phyloP scores from a whole-genome alignment of 1,284 basidiomycete genomes.

The Peniophora sp. region DNA sequence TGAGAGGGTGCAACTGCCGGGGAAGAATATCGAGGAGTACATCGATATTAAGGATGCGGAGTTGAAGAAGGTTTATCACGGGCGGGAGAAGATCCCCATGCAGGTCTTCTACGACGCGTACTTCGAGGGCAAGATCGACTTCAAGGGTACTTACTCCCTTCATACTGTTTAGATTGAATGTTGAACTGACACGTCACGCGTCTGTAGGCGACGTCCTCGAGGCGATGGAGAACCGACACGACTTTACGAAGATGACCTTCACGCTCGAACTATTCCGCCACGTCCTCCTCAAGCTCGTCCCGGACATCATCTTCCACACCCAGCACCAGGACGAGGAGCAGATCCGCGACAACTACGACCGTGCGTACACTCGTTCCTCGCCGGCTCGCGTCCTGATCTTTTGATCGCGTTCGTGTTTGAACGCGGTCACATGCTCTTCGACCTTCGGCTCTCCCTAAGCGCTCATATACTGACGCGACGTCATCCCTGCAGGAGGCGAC shows the following conservation, averaged over 20 bases:
- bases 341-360: constrained; percentile 95
- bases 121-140: constrained; percentile 94
- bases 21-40: constrained; percentile 82
- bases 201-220: constrained; percentile 85
- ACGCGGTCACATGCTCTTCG: constrained; percentile 7
- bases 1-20: constrained; percentile 82
- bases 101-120: constrained; percentile 97
- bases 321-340: constrained; percentile 91
- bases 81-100: constrained; percentile 92
- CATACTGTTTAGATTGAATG: no score
- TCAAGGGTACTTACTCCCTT: constrained; percentile 72
- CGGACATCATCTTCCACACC: constrained; percentile 90
- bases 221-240: constrained; percentile 89
- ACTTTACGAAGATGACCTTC: constrained; percentile 89
- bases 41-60: constrained; percentile 84
- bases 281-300: constrained; percentile 82
- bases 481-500: background rate
- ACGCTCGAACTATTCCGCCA: constrained; percentile 91
- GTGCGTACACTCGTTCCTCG: constrained; percentile 43
- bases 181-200: constrained; percentile 8
- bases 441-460: constrained; percentile 49
- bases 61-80: constrained; percentile 73
- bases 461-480: constrained; percentile 87
- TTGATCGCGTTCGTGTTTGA: background rate
- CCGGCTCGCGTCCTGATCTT: constrained; percentile 11